Evolutionary conservation across 345 rosid genomes (phyloP), one percentile per base, ranked within the genome.

Genomic region (Hirschfeldia incana): DNA sequence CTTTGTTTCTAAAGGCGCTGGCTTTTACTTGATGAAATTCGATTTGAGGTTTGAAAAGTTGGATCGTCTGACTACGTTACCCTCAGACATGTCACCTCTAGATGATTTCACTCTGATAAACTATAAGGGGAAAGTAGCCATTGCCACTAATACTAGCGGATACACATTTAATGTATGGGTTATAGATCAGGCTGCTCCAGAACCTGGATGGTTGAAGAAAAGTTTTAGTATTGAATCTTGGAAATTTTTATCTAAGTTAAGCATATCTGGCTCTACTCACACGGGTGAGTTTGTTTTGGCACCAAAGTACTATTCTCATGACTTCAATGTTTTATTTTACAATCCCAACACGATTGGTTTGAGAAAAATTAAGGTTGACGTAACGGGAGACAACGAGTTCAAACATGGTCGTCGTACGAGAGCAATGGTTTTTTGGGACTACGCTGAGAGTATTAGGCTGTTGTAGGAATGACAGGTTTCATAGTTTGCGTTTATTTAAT

Each of bases 51-150:
- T 49, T 65, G 70, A 74, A 36, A 17, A 34, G 33, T 51, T 34
- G 27, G 70, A 65, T 74, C 7, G 51, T 32, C 5, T 53, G 4
- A 8, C 27, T 10, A 11, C 36, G 4, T 3, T 74, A 49, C 3
- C 77, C 17, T 6, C 17, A 4, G 44, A 26, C 3, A 42, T 26
- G 53, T 42, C 57, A 51, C 17, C 1, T 51, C 21, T 51, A 51
- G 12, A 6, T 44, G 53, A 44, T 44, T 44, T 1, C 53, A 28
- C 57, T 51, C 6, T 51, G 9, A 8, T 46, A 5, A 42, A 21
- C 51, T 74, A 64, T 46, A 7, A 64, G 15, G 62, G 70, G 51
- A 74, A 65, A 33, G 1, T 74, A 74, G 77, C 69, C 16, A 16
- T 72, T 15, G 0, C 58, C 39, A 13, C 0, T 8, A 0, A 1